A percentile compares a stretch with the other conserved stretches of the same genome.
These are phyloP conservation scores for Neurospora terricola DNA, from an alignment of 495 filamentous ascomycete species.

Conservation along the genomic window DNA sequence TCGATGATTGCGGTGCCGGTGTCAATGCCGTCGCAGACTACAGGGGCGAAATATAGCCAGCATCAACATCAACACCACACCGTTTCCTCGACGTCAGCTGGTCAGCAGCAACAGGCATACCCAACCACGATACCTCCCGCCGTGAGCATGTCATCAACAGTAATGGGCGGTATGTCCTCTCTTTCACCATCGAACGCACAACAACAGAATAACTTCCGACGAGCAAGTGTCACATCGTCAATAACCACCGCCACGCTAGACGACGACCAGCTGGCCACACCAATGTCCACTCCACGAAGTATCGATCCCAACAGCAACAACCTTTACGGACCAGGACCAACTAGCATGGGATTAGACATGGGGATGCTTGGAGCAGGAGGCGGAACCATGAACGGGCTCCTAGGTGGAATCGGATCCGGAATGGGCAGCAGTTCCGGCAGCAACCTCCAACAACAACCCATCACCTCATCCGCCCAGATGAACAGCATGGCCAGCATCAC, in stretches of 20 bases:
- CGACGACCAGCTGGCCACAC: not conserved
- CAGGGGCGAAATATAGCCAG: not conserved
- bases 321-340: not conserved
- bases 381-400: not conserved
- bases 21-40: not conserved
- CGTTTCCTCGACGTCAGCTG: not conserved
- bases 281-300: not conserved
- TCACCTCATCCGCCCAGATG: not conserved
- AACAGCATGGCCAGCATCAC: not conserved
- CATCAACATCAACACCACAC: not conserved
- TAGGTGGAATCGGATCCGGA: not conserved
- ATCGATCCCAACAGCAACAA: not conserved
- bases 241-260: not conserved
- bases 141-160: not conserved
- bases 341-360: not conserved
- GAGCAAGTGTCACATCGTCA: not conserved
- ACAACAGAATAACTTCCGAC: not conserved
- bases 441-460: not conserved
- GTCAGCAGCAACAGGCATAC: not conserved
- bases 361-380: not conserved
- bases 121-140: not conserved
- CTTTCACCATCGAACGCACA: not conserved
- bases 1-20: not conserved
- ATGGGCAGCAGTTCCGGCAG: not conserved
- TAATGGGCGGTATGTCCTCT: not conserved